Percentiles rank a stretch among this genome's conserved stretches.
These are phyloP conservation scores for Calonectria pteridis DNA, from an alignment of 2,329 filamentous ascomycete genomes.

Conservation along the genomic window DNA sequence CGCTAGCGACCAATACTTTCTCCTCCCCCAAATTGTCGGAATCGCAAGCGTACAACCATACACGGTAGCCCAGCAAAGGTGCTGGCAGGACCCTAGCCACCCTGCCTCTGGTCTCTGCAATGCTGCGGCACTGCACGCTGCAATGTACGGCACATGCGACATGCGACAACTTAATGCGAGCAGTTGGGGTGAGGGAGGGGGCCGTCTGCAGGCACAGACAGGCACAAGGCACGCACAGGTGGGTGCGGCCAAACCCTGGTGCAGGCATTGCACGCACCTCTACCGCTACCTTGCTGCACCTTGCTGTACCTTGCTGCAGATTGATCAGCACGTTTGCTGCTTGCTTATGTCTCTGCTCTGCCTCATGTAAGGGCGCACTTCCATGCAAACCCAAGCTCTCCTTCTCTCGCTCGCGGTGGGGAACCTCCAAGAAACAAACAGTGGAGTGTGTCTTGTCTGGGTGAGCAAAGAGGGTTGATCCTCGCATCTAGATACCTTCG, in stretches of 20 bases:
- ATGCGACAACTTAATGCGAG: slow-evolving; percentile 4
- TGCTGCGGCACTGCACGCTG: slow-evolving; percentile 6
- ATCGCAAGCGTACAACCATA: background rate
- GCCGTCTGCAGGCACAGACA: background rate
- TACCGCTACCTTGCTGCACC: background rate
- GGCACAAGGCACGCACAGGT: background rate
- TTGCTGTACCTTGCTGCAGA: background rate
- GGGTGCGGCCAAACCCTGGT: background rate
- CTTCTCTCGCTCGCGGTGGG: background rate
- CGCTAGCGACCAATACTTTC: background rate
- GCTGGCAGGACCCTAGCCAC: background rate
- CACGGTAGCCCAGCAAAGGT: background rate
- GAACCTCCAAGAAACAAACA: slow-evolving; percentile 1
- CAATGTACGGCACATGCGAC: slow-evolving; percentile 9
- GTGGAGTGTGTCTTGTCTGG: background rate
- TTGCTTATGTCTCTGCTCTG: background rate
- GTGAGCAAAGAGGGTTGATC: background rate
- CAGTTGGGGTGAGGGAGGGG: background rate
- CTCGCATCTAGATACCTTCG: background rate
- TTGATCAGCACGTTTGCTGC: background rate
- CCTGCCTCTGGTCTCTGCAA: background rate
- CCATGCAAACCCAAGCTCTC: background rate
- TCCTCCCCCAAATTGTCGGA: background rate
- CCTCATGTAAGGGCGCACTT: slow-evolving; percentile 1
- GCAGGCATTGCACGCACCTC: background rate